Base-by-base conservation (phyloP, 2,329 filamentous ascomycete species). In the Fulvia fulva region DNA sequence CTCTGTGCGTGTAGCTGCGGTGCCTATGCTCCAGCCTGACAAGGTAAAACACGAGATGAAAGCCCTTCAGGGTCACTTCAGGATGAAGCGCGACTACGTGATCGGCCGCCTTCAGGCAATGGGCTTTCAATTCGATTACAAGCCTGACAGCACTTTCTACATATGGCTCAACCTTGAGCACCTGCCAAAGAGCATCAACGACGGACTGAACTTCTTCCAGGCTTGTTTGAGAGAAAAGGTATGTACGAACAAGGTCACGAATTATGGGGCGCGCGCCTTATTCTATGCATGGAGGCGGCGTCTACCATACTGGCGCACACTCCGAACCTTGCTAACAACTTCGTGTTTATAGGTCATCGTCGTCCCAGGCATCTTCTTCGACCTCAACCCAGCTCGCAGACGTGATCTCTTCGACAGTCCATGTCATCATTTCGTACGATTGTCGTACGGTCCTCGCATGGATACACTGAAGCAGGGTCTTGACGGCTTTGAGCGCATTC, bases 331-430 rank as follows among this genome's bases (percentile, higher is more conserved):
- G n/a, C 37, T 41, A 7, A 41, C n/a, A n/a, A n/a, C 2, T 4
- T 19, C 5, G 14, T 41, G 14, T 16, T 19, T n/a, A n/a, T 19
- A 41, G 37, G 90, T 95, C 65, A 97, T 97, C 70, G 91, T 97
- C 19, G 93, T 97, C 4, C 93, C 93, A 0, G 93, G 93, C 60
- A 97, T 97, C 75, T 97, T 97, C 83, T 97, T 97, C 74, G 93
- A 97, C 70, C 77, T 97, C 64, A 97, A 97, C 78, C 93, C 93
- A 3, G 88, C 89, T 34, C 88, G 91, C 74, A 83, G 93, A 64
- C 83, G 93, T 72, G 93, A 97, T 74, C 76, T 97, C 66, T 97
- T 97, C 66, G 93, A 97, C 77, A 90, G 86, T 66, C 93, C 93
- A 59, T 97, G 93, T 76, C 93, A 97, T 76, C 78, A 94, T 77